A percentile compares a stretch with the other conserved stretches of the same genome.
These are phyloP conservation scores for Cordyceps cateniannulata DNA, from an alignment of 2,329 filamentous ascomycete genomes.

Conservation along the genomic window DNA sequence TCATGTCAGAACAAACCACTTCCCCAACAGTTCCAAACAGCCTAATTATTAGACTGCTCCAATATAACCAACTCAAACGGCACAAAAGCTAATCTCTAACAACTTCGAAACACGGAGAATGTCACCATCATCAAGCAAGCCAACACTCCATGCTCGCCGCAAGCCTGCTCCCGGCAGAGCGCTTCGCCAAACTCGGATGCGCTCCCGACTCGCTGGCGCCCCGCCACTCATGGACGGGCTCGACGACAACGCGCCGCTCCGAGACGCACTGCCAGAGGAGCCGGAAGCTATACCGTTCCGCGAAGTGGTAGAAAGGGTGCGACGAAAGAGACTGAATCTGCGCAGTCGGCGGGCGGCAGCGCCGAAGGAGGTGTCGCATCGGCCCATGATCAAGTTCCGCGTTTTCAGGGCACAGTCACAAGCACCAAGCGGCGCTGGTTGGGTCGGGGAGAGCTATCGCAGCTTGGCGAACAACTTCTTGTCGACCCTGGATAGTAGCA, in stretches of 20 bases:
- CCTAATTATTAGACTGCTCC: neutral
- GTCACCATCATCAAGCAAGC: neutral
- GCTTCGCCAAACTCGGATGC: constrained; percentile 8
- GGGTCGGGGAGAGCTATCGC: neutral
- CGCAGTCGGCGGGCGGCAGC: neutral
- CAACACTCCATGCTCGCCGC: neutral
- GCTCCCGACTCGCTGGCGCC: constrained; percentile 18
- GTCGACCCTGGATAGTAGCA: neutral
- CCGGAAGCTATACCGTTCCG: constrained; percentile 14
- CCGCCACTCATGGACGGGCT: constrained; percentile 21
- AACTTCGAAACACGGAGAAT: neutral
- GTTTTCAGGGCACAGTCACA: neutral
- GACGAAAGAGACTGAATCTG: neutral
- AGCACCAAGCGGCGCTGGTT: neutral
- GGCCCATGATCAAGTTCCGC: neutral
- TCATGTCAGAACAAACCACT: neutral
- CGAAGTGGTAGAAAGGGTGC: constrained; percentile 13
- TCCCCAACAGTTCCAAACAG: neutral
- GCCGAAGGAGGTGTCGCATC: neutral
- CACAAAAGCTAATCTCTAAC: neutral
- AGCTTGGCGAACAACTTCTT: neutral
- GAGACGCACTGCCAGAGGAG: constrained; percentile 13
- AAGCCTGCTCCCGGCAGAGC: neutral
- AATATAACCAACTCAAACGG: neutral
- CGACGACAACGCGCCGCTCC: constrained; percentile 13